phyloP scores from a whole-genome alignment of 2,329 filamentous ascomycete species.

The Stagonosporopsis cucurbitacearum region DNA sequence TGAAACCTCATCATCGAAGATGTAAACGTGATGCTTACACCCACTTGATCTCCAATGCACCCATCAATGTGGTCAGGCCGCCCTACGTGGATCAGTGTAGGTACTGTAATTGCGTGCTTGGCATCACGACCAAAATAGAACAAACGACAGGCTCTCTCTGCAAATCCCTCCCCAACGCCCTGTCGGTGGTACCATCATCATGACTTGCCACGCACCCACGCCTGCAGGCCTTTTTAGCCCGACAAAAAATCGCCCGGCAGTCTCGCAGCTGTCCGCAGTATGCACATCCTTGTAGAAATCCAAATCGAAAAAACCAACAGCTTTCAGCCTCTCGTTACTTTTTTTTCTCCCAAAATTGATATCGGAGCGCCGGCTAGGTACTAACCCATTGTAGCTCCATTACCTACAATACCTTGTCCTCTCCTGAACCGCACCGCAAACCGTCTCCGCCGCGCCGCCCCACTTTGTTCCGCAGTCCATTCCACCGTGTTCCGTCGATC shows the following conservation, averaged over 20 bases:
- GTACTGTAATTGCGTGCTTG: conserved; percentile 4
- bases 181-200: background rate
- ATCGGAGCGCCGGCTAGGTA: background rate
- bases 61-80: background rate
- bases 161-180: background rate
- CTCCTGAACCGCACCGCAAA: conserved; percentile 11
- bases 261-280: background rate
- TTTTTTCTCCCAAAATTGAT: background rate
- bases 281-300: background rate
- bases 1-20: background rate
- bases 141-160: conserved; percentile 1
- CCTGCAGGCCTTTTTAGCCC: background rate
- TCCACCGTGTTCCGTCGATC: conserved; percentile 8
- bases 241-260: background rate
- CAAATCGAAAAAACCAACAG: conserved; percentile 9
- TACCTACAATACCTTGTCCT: conserved; percentile 4
- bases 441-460: conserved; percentile 11
- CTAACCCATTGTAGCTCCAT: background rate
- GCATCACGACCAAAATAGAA: conserved; percentile 10
- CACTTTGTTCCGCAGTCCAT: conserved; percentile 6
- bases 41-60: conserved; percentile 1
- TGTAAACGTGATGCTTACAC: background rate
- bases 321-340: conserved; percentile 5
- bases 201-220: conserved; percentile 8
- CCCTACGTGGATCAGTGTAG: background rate